phyloP scores from a whole-genome alignment of 208 protist genomes.

The Herpetomonas muscarum region DNA sequence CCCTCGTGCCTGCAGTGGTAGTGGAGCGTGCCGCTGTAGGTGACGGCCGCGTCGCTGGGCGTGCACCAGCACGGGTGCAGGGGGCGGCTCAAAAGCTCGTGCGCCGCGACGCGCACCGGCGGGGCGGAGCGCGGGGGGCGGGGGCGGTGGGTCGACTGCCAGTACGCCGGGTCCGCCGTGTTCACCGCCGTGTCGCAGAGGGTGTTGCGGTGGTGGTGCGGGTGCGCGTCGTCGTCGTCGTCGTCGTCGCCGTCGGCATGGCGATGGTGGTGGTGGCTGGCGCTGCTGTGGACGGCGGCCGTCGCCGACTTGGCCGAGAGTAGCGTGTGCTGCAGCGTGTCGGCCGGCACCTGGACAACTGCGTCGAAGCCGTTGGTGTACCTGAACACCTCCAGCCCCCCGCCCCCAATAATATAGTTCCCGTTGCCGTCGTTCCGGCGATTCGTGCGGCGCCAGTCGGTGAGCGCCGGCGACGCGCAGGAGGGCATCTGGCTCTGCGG shows the following conservation, averaged over 20 bases:
- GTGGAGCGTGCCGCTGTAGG: slow-evolving; percentile 63
- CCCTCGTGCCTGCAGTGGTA: slow-evolving; percentile 79
- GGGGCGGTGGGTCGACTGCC: not conserved
- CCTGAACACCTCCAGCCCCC: not conserved
- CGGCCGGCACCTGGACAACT: not conserved
- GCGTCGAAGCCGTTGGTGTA: slow-evolving; percentile 11
- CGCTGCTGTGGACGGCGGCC: not conserved
- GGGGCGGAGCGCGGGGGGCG: not conserved
- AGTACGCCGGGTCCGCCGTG: not conserved
- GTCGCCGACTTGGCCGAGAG: not conserved
- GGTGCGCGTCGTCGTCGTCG: not conserved
- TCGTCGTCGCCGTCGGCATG: not conserved
- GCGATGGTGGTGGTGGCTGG: no score
- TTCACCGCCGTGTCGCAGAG: no score
- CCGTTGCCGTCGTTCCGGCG: not conserved
- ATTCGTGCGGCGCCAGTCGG: not conserved
- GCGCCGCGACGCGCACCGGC: slow-evolving; percentile 14
- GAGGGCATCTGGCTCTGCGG: slow-evolving; percentile 8
- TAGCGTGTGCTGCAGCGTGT: not conserved
- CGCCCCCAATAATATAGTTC: not conserved
- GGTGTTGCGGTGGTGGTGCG: not conserved
- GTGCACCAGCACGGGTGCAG: slow-evolving; percentile 82
- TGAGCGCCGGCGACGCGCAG: not conserved
- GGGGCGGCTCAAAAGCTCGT: slow-evolving; percentile 12
- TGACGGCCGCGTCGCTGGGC: slow-evolving; percentile 39